phyloP scores from a whole-genome alignment of 2,329 filamentous ascomycete species.

The Nannizziopsis arthrosporioides region DNA sequence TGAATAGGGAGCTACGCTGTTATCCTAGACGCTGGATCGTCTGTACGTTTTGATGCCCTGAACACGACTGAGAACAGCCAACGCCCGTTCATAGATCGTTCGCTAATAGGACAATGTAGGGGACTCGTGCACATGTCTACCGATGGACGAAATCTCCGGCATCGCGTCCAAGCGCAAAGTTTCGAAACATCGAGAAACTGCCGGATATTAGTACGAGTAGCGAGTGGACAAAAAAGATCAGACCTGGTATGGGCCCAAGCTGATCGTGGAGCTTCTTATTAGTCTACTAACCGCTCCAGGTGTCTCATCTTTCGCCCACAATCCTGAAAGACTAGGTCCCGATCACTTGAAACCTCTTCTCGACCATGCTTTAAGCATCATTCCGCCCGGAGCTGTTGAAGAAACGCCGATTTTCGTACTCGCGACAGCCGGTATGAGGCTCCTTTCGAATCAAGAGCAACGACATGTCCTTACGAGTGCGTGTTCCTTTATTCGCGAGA shows the following conservation, averaged over 20 bases:
- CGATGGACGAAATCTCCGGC: slow-evolving; percentile 71
- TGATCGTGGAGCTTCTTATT: not conserved
- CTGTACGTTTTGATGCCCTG: slow-evolving; percentile 38
- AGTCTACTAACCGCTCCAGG: slow-evolving; percentile 29
- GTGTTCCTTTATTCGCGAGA: slow-evolving; percentile 66
- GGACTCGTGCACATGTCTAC: slow-evolving; percentile 89
- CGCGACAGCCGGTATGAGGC: slow-evolving; percentile 87
- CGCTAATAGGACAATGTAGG: slow-evolving; percentile 31
- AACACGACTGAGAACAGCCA: not conserved
- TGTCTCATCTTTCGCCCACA: slow-evolving; percentile 77
- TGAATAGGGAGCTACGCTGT: slow-evolving; percentile 63
- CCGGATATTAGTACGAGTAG: slow-evolving; percentile 75
- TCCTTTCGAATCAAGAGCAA: slow-evolving; percentile 64
- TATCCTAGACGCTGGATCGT: slow-evolving; percentile 94
- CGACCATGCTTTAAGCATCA: slow-evolving; percentile 65
- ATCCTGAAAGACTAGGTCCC: slow-evolving; percentile 61
- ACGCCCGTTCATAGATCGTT: not conserved
- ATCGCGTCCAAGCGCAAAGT: slow-evolving; percentile 50
- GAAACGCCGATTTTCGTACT: slow-evolving; percentile 91
- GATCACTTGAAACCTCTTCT: slow-evolving; percentile 72
- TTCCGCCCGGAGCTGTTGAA: slow-evolving; percentile 62
- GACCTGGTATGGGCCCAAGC: slow-evolving; percentile 50
- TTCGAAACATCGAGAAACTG: slow-evolving; percentile 51
- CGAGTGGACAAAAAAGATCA: slow-evolving; percentile 85
- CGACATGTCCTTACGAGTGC: slow-evolving; percentile 61